Percentiles rank a stretch among this genome's conserved stretches.
Evolutionary conservation across 805 yeast genomes (phyloP).

Genomic region (Debaryomyces prosopidis): DNA sequence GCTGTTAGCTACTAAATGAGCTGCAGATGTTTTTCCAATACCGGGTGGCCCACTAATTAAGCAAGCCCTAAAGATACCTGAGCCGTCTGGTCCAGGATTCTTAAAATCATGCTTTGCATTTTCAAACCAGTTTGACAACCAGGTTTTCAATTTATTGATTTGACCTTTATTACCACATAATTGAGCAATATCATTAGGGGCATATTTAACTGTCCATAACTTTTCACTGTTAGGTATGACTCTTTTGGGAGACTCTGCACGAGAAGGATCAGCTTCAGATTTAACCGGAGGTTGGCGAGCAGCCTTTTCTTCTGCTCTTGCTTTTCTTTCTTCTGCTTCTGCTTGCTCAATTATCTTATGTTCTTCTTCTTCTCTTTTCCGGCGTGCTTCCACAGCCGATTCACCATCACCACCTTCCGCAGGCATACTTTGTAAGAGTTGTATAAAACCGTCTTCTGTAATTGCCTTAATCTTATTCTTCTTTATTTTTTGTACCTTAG

Average conservation of each 20-base stretch:
- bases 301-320: slow-evolving; percentile 16
- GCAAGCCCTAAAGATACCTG: slow-evolving; percentile 76
- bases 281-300: slow-evolving; percentile 7
- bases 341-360: slow-evolving; percentile 47
- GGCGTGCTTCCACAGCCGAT: slow-evolving; percentile 70
- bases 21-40: slow-evolving; percentile 81
- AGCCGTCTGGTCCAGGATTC: slow-evolving; percentile 59
- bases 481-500: slow-evolving; percentile 82
- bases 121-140: slow-evolving; percentile 79
- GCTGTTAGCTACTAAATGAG: slow-evolving; percentile 69
- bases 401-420: slow-evolving; percentile 88
- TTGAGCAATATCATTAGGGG: slow-evolving; percentile 74
- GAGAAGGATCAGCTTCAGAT: slow-evolving; percentile 3
- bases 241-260: slow-evolving; percentile 19
- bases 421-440: slow-evolving; percentile 77
- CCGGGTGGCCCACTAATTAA: slow-evolving; percentile 89
- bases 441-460: slow-evolving; percentile 81
- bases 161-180: slow-evolving; percentile 89
- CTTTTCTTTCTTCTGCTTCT: slow-evolving; percentile 38
- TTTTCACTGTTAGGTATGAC: slow-evolving; percentile 56
- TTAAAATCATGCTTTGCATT: slow-evolving; percentile 57
- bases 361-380: slow-evolving; percentile 71
- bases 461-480: slow-evolving; percentile 75
- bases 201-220: slow-evolving; percentile 92
- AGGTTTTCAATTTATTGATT: slow-evolving; percentile 61